A percentile compares a stretch with the other conserved stretches of the same genome.
phyloP scores from a whole-genome alignment of 768 basidiomycete genomes.

The Ramaria rubella region DNA sequence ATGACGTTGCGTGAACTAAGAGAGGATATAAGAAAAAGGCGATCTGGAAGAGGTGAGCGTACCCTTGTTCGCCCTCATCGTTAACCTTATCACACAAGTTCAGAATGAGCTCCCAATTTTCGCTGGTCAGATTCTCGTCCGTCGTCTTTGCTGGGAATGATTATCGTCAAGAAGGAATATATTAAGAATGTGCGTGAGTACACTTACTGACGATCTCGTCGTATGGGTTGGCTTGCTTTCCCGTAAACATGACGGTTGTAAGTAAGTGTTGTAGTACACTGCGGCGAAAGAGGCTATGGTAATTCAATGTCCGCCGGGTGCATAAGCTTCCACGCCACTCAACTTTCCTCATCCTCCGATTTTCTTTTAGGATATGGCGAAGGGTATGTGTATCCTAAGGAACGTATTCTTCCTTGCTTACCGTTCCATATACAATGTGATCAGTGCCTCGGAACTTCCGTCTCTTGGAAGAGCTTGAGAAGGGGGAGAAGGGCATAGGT shows the following conservation, averaged over 20 bases:
- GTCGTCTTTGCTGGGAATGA: conserved; percentile 74
- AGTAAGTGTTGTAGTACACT: neutral
- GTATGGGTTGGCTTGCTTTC: conserved; percentile 64
- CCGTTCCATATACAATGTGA: neutral
- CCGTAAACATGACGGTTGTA: conserved; percentile 56
- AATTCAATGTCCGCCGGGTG: conserved; percentile 9
- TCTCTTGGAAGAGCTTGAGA: conserved; percentile 96
- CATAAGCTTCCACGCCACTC: neutral
- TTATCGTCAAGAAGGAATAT: neutral
- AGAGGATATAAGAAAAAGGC: conserved; percentile 1
- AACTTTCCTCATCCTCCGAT: neutral
- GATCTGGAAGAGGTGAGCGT: conserved; percentile 19
- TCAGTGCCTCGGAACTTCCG: conserved; percentile 95
- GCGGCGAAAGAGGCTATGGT: conserved; percentile 1
- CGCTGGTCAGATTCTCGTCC: conserved; percentile 91
- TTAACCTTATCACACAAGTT: conserved; percentile 95
- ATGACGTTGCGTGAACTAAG: conserved; percentile 83
- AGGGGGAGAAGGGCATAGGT: conserved; percentile 99
- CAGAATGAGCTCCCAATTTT: conserved; percentile 94
- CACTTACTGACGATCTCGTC: conserved; percentile 87
- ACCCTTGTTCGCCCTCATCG: conserved; percentile 87
- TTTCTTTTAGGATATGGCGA: conserved; percentile 25
- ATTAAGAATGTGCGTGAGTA: neutral
- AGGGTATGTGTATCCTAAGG: conserved; percentile 17
- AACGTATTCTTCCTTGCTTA: neutral